Evolutionary conservation across 805 yeast species (phyloP), one percentile per base, ranked within the genome.

Genomic region (Clavispora santaluciae): DNA sequence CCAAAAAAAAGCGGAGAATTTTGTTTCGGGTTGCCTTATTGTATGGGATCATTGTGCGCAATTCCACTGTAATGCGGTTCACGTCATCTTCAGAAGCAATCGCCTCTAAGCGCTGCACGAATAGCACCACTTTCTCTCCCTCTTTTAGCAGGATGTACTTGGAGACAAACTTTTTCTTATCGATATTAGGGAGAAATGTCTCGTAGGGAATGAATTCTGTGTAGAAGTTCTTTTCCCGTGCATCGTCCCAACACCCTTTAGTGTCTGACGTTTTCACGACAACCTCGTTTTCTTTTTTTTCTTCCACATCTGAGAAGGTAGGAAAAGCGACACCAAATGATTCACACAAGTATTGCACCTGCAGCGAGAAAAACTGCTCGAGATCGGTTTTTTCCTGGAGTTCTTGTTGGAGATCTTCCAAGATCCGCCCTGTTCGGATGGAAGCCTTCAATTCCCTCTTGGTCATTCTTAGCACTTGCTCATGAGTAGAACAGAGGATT

Each of bases 11-110:
- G 39, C 72, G 75, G 36, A 77, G 53, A 6, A 89, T 55, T 48
- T 87, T 68, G 47, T 78, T 75, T 36, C 72, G 74, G 0, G 95
- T 79, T 0, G 93, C 89, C 57, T 83, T 86, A 53, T 85, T 86
- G 55, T 82, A 76, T 18, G 87, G 60, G 21, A 70, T 61, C n/a
- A 60, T 48, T 3, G 45, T 39, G 76, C 83, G 75, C 57, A 75
- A 82, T 7, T 65, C 68, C 12, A 56, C 44, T 1, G 72, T 75
- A 12, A 33, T n/a, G 25, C 24, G 13, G 43, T 81, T 84, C 15
- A 82, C 61, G 15, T 73, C 80, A 35, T 70, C 65, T 7, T 68
- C 76, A 1, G 74, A 64, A 3, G 61, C 54, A 0, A 73, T 73
- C 5, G 55, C 54, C 39, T 75, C 76, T 29, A 79, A 59, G 5